Evolutionary conservation across 2,329 filamentous ascomycete species (phyloP).

Genomic region (Penicillium sp.): DNA sequence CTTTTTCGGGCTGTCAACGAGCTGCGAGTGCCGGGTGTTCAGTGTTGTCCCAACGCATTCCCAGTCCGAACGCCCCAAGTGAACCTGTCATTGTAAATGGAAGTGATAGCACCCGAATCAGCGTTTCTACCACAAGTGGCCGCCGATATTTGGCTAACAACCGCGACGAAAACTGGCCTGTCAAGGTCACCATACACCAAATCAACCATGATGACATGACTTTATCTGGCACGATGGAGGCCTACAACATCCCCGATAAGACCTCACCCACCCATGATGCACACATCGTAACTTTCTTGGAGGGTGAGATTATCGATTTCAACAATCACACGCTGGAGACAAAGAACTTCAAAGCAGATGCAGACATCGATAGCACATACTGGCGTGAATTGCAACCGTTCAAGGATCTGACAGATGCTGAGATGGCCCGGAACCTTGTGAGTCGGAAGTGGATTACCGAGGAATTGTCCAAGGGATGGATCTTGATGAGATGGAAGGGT

Average conservation of each 20-base stretch:
- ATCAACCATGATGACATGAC: slow-evolving; percentile 61
- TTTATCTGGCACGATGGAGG: slow-evolving; percentile 66
- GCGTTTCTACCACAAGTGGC: slow-evolving; percentile 37
- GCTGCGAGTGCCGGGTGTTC: slow-evolving; percentile 42
- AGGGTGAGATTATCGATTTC: slow-evolving; percentile 68
- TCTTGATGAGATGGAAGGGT: slow-evolving; percentile 54
- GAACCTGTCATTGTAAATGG: slow-evolving; percentile 39
- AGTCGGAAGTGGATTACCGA: slow-evolving; percentile 46
- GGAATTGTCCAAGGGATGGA: slow-evolving; percentile 44
- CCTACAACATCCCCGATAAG: slow-evolving; percentile 62
- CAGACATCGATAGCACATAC: slow-evolving; percentile 48
- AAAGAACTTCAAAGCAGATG: slow-evolving; percentile 46
- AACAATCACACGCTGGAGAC: slow-evolving; percentile 48
- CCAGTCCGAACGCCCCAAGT: slow-evolving; percentile 24
- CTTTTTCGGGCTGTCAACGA: slow-evolving; percentile 62
- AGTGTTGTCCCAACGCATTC: slow-evolving; percentile 30
- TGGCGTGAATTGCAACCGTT: slow-evolving; percentile 51
- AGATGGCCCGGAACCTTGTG: slow-evolving; percentile 44
- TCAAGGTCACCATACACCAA: slow-evolving; percentile 63
- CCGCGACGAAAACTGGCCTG: slow-evolving; percentile 62
- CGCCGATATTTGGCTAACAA: slow-evolving; percentile 37
- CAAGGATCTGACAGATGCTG: slow-evolving; percentile 43
- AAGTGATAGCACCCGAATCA: slow-evolving; percentile 33
- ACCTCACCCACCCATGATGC: slow-evolving; percentile 42
- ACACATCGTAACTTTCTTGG: slow-evolving; percentile 63